These are phyloP conservation scores for Moesziomyces globuligerus DNA, from an alignment of 1,284 basidiomycete genomes.

Conservation along the genomic window DNA sequence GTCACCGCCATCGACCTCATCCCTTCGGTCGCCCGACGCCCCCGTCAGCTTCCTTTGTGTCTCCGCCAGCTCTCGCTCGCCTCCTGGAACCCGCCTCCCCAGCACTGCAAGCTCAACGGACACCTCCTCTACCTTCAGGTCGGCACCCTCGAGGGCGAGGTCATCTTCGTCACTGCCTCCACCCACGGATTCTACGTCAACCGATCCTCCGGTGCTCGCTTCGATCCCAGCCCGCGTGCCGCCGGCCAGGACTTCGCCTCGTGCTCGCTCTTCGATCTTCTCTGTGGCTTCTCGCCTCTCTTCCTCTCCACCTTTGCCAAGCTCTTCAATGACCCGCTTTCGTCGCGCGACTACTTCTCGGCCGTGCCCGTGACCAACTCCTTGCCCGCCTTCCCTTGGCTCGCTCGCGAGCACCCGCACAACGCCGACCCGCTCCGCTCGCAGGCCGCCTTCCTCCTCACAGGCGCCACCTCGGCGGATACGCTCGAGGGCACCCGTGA, in stretches of 20 bases:
- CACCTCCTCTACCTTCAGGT: constrained; percentile 73
- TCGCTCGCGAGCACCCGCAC: constrained; percentile 68
- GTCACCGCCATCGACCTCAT: constrained; percentile 64
- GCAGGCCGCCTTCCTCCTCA: constrained; percentile 72
- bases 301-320: constrained; percentile 65
- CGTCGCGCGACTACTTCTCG: constrained; percentile 66
- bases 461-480: constrained; percentile 71
- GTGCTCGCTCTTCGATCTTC: constrained; percentile 71
- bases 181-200: constrained; percentile 72
- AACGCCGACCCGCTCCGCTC: constrained; percentile 71
- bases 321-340: constrained; percentile 65
- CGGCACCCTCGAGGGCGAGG: constrained; percentile 72
- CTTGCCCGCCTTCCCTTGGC: constrained; percentile 72
- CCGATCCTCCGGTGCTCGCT: constrained; percentile 67
- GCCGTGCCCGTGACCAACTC: constrained; percentile 71
- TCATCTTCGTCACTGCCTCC: constrained; percentile 71
- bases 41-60: constrained; percentile 64
- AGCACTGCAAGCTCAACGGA: constrained; percentile 71
- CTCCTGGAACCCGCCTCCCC: constrained; percentile 73
- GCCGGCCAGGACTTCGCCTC: constrained; percentile 59
- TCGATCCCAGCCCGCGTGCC: constrained; percentile 60
- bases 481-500: constrained; percentile 72
- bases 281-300: constrained; percentile 69
- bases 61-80: constrained; percentile 71
- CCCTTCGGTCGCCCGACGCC: constrained; percentile 59